phyloP scores from a whole-genome alignment of 371 early-diverging fungal species.

The Hamiltosporidium magnivora region DNA sequence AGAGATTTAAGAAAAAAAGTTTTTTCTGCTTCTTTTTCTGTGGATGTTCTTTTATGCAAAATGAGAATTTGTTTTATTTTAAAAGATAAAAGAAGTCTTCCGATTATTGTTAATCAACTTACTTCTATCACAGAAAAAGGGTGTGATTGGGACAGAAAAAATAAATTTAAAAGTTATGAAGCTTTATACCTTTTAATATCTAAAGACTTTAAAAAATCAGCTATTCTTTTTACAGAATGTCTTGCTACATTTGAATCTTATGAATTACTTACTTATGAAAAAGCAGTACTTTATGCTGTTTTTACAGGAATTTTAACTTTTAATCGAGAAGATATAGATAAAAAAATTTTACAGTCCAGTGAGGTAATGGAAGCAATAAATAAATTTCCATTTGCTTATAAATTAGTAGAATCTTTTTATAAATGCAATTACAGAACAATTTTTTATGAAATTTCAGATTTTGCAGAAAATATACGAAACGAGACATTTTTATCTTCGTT shows the following conservation, averaged over 20 bases:
- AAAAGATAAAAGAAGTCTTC: conserved; percentile 16
- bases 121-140: conserved; percentile 31
- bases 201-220: conserved; percentile 28
- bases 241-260: conserved; percentile 53
- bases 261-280: conserved; percentile 43
- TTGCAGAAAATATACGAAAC: conserved; percentile 16
- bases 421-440: conserved; percentile 42
- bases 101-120: conserved; percentile 12
- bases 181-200: conserved; percentile 35
- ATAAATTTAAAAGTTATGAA: conserved; percentile 55
- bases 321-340: conserved; percentile 33
- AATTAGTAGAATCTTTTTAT: conserved; percentile 36
- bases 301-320: conserved; percentile 44
- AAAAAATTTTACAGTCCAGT: conserved; percentile 36
- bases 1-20: conserved; percentile 2
- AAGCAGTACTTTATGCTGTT: conserved; percentile 41
- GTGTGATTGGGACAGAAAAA: conserved; percentile 57
- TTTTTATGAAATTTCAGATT: conserved; percentile 34
- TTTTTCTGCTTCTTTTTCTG: conserved; percentile 13
- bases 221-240: conserved; percentile 36
- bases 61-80: conserved; percentile 42
- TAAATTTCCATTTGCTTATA: conserved; percentile 8
- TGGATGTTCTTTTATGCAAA: conserved; percentile 41
- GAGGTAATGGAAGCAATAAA: conserved; percentile 40
- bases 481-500: conserved; percentile 36